Base-by-base conservation (phyloP, 1,139 yeast genomes). In the Sugiyamaella castrensis region DNA sequence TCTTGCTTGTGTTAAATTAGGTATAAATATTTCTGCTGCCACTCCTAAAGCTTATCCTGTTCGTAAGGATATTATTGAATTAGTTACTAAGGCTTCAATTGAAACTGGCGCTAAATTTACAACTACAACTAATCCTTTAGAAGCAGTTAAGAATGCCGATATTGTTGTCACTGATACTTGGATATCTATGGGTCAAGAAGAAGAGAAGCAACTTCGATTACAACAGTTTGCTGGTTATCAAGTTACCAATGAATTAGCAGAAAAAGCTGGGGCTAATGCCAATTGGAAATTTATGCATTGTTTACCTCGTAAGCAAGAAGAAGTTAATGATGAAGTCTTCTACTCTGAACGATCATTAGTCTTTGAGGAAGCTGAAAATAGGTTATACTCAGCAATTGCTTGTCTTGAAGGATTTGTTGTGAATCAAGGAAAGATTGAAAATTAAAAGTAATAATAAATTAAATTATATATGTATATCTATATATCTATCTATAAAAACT, bases 101-200 rank as follows among this genome's bases (percentile, higher is more conserved):
- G 78, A 74, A 51, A 74, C 76, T 33, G 79, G 81, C 16, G 76
- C 86, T 29, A 61, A 71, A 0, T 76, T 88, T 52, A 81, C 78
- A 56, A 66, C 82, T n/a, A 77, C 85, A 5, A 80, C 84, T 59
- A 88, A 87, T 60, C 95, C 98, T 2, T 62, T 71, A 13, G 72
- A 64, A 13, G 96, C 98, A 0, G 80, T 88, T 50, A 73, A 75
- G 47, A 74, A 76, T 55, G 89, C 98, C 2, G 80, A 91, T 63
- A 74, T 92, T 35, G 68, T 92, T 19, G 98, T 92, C 43, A 92
- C 98, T n/a, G 98, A 92, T 62, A 92, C 98, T 4, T 92, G 96
- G 83, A 82, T 92, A 33, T 91, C 98, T 1, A 92, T 92, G 98
- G 98, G 98, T 52, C 92, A 92, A 72, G 98, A 92, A 68, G 71